These are phyloP conservation scores for Volvox africanus DNA, from an alignment of 139 green algal genomes.

Conservation along the genomic window DNA sequence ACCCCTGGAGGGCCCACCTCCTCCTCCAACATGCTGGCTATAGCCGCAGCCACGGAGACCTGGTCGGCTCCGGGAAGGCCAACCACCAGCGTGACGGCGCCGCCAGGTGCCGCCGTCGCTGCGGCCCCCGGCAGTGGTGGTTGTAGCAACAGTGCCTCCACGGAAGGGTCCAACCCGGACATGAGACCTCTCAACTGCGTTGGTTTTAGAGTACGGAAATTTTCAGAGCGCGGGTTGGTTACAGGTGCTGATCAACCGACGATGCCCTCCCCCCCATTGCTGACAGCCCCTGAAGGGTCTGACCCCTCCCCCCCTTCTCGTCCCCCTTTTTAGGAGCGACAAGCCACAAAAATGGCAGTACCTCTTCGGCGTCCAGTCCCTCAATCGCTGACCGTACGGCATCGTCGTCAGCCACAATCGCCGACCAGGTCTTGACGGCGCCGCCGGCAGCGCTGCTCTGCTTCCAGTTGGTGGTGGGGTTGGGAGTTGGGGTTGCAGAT, in stretches of 20 bases:
- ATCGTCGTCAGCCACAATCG: background rate
- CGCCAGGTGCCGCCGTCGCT: background rate
- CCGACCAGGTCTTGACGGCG: conserved; percentile 8
- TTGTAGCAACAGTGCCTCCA: conserved; percentile 25
- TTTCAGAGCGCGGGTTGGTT: too few relatives aligned
- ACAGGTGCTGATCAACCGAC: too few relatives aligned
- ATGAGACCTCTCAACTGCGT: conserved; percentile 7
- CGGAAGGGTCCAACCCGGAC: background rate
- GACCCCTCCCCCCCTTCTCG: too few relatives aligned
- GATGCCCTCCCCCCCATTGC: too few relatives aligned
- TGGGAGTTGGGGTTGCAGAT: too few relatives aligned
- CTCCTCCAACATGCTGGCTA: background rate
- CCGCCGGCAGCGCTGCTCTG: background rate
- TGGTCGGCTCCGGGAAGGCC: conserved; percentile 34
- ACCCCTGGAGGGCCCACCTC: conserved; percentile 2
- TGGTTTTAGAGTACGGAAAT: too few relatives aligned
- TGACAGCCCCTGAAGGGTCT: too few relatives aligned
- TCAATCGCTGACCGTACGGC: background rate
- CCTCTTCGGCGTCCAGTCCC: conserved; percentile 7
- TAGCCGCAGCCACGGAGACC: background rate
- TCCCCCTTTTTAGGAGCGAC: background rate
- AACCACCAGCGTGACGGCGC: conserved; percentile 27
- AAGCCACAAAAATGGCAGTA: background rate
- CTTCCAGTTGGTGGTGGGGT: too few relatives aligned
- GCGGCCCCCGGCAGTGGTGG: background rate